phyloP scores from a whole-genome alignment of 495 filamentous ascomycete species.

The Astrothelium macrocarpum region DNA sequence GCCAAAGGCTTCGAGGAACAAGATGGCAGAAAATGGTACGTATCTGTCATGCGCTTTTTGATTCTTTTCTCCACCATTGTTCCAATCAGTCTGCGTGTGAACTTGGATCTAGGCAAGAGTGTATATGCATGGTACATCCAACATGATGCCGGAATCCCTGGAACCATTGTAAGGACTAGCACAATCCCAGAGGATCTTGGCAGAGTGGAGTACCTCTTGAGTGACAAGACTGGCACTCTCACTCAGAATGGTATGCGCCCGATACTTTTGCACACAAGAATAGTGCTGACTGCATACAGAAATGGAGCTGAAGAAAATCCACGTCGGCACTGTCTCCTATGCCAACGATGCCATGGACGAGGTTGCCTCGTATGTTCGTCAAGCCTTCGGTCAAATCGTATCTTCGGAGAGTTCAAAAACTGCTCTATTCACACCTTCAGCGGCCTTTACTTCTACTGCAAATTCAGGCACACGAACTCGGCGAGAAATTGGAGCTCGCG shows the following conservation, averaged over 20 bases:
- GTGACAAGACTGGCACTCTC: constrained; percentile 93
- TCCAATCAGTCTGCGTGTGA: constrained; percentile 91
- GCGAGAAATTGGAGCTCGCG: constrained; percentile 84
- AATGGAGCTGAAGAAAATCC: constrained; percentile 98
- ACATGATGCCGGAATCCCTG: constrained; percentile 75
- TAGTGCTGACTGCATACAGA: constrained; percentile 38
- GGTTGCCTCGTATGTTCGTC: constrained; percentile 72
- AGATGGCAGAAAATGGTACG: constrained; percentile 65
- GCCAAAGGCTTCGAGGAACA: constrained; percentile 68
- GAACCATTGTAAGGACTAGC: constrained; percentile 87
- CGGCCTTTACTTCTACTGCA: constrained; percentile 40
- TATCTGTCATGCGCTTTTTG: constrained; percentile 89
- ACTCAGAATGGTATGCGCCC: constrained; percentile 66
- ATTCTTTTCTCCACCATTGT: constrained; percentile 99
- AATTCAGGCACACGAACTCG: constrained; percentile 64
- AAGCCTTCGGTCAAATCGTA: constrained; percentile 49
- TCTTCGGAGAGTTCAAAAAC: neutral
- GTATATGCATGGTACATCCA: constrained; percentile 96
- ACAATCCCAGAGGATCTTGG: constrained; percentile 97
- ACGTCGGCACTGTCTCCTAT: constrained; percentile 95
- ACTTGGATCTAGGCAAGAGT: constrained; percentile 92
- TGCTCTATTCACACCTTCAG: constrained; percentile 62
- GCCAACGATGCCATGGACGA: constrained; percentile 98
- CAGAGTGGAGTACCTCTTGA: constrained; percentile 90
- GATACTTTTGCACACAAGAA: neutral